Conservation (phyloP, 768 basidiomycete genomes). For the Boletus rubroflammeus region DNA sequence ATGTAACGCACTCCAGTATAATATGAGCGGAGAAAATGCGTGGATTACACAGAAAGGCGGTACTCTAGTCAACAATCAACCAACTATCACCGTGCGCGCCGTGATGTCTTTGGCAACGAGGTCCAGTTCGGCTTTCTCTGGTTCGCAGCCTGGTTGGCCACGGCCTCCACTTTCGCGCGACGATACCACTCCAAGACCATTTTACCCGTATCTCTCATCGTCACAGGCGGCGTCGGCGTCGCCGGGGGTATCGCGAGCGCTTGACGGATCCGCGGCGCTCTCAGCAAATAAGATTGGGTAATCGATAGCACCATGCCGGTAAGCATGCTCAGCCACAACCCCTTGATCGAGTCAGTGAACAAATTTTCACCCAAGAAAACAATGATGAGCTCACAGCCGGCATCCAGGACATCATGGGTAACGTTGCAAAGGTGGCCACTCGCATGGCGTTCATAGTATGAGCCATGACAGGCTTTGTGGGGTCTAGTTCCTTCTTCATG, state of each 20-base stretch:
- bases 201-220: conserved; percentile 28
- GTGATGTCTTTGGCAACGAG: conserved; percentile 20
- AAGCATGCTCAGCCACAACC: conserved; percentile 55
- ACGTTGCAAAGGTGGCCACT: conserved; percentile 47
- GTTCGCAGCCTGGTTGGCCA: neutral
- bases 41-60: neutral
- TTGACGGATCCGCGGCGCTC: conserved; percentile 39
- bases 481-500: conserved; percentile 53
- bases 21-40: neutral
- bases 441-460: conserved; percentile 71
- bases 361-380: neutral
- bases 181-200: conserved; percentile 20
- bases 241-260: conserved; percentile 33
- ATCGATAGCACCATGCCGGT: conserved; percentile 46
- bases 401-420: conserved; percentile 55
- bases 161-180: neutral
- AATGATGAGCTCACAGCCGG: conserved; percentile 54
- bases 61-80: conserved; percentile 1
- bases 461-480: conserved; percentile 48
- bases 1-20: conserved; percentile 13
- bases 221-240: conserved; percentile 16
- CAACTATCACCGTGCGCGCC: conserved; percentile 4
- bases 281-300: conserved; percentile 46
- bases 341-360: conserved; percentile 35
- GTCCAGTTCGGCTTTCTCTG: conserved; percentile 24